Base-by-base conservation (phyloP, 2,329 filamentous ascomycete species). In the Ophiognomonia clavigignenti-juglandacearum region DNA sequence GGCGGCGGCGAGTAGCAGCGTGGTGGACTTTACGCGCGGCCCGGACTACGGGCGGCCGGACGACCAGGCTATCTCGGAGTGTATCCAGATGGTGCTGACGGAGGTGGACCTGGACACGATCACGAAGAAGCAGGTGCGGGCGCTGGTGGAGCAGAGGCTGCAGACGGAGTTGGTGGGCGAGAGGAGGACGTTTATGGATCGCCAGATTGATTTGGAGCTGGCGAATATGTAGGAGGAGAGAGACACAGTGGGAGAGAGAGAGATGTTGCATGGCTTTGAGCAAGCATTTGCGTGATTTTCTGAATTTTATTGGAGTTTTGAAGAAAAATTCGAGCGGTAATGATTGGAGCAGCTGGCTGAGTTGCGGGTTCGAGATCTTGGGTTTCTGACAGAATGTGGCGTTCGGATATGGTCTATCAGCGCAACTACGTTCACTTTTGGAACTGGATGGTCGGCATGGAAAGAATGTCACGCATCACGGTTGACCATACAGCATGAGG, bases 61-160 rank as follows among this genome's bases (percentile, higher is more conserved):
- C 55, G 91, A 97, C 59, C 73, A 72, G 38, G 78, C 82, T 51
- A 96, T 98, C 54, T 77, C 88, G 16, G 87, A 95, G 52, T 86
- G 88, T 2, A 92, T 97, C 53, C 86, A 89, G 59, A 73, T 77
- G 42, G 93, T 93, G 57, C 73, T 98, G 53, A 70, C 76, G 14
- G 92, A 96, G 60, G 90, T 96, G 1, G 92, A 98, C 65, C 75
- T 98, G 35, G 93, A 98, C 64, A 92, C 80, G n/a, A 88, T 97
- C 39, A 98, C 93, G 6, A 98, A 97, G 82, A 98, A 98, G 73
- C 92, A 97, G 70, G 85, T 93, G 47, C 79, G 88, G 42, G 91
- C 88, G 4, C 77, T 97, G 37, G 90, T 96, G 11, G 93, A 98
- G 71, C 90, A 96, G 72, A 81, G 91, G 59, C 70, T 98, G 53